Evolutionary conservation across 139 green algal genomes (phyloP).

Genomic region (Zygnema cylindricum): DNA sequence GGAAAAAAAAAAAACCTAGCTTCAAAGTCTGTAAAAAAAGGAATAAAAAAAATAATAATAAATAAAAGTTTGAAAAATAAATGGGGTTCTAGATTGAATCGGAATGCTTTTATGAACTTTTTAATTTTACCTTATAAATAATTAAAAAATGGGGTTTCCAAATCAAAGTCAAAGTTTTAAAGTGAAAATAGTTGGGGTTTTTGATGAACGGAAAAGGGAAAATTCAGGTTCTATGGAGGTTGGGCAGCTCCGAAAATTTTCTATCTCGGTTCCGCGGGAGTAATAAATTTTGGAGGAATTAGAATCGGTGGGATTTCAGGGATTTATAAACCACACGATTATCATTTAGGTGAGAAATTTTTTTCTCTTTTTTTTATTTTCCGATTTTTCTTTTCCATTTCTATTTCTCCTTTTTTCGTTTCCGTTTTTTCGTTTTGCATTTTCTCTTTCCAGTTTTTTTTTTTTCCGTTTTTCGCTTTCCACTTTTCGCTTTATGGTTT

Average conservation of each 20-base stretch:
- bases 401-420: slow-evolving; percentile 7
- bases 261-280: slow-evolving; percentile 90
- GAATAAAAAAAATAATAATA: no score
- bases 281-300: slow-evolving; percentile 89
- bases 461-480: not conserved
- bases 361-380: not conserved
- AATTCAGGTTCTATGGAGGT: slow-evolving; percentile 90
- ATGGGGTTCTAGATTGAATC: no score
- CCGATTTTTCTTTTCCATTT: not conserved
- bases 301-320: slow-evolving; percentile 93
- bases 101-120: no score
- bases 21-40: no score
- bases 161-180: no score
- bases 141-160: no score
- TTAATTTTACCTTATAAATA: no score
- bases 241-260: slow-evolving; percentile 96
- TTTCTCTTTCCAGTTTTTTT: not conserved
- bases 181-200: no score
- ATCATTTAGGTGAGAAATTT: slow-evolving; percentile 60
- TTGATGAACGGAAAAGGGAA: no score
- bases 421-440: not conserved
- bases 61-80: no score
- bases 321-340: slow-evolving; percentile 86
- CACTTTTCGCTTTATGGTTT: no score
- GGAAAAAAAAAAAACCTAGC: no score